phyloP scores from a whole-genome alignment of 345 rosid species.

The Cardamine resedifolia region DNA sequence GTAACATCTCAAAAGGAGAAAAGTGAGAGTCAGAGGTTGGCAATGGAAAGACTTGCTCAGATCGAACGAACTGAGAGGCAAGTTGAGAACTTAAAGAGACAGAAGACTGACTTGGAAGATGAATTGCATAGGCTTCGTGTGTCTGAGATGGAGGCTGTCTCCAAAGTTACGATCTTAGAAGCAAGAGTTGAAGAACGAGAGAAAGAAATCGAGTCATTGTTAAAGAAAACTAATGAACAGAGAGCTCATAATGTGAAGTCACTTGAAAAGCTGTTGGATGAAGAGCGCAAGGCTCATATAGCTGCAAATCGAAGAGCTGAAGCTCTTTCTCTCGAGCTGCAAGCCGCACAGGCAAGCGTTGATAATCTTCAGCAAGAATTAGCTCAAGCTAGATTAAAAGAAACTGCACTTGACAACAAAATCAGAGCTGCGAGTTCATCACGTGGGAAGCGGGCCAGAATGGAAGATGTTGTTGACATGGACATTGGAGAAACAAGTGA shows the following conservation, averaged over 20 bases:
- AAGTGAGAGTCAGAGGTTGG: conserved; percentile 69
- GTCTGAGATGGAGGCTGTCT: conserved; percentile 71
- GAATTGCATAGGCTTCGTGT: conserved; percentile 57
- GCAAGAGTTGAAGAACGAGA: conserved; percentile 91
- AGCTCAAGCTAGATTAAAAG: conserved; percentile 77
- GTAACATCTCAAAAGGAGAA: conserved; percentile 78
- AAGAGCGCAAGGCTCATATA: conserved; percentile 77
- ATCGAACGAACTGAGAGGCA: conserved; percentile 83
- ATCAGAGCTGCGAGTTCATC: conserved; percentile 61
- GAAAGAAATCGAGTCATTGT: conserved; percentile 81
- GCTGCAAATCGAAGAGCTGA: conserved; percentile 75
- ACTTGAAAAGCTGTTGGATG: conserved; percentile 77
- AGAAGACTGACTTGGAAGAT: conserved; percentile 58
- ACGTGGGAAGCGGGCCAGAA: conserved; percentile 66
- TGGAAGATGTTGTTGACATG: conserved; percentile 54
- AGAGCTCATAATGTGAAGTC: conserved; percentile 77
- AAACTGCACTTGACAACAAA: conserved; percentile 79
- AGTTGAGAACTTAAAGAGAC: conserved; percentile 76
- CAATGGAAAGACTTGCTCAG: conserved; percentile 87
- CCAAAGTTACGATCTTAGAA: conserved; percentile 69
- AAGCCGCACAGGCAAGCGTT: conserved; percentile 77
- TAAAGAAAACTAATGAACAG: conserved; percentile 74
- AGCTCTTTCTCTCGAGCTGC: conserved; percentile 77
- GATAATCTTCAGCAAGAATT: conserved; percentile 81
- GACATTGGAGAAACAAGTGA: conserved; percentile 61